Base-by-base conservation (phyloP, 148 eudicot genomes). In the Fagopyrum tataricum region DNA sequence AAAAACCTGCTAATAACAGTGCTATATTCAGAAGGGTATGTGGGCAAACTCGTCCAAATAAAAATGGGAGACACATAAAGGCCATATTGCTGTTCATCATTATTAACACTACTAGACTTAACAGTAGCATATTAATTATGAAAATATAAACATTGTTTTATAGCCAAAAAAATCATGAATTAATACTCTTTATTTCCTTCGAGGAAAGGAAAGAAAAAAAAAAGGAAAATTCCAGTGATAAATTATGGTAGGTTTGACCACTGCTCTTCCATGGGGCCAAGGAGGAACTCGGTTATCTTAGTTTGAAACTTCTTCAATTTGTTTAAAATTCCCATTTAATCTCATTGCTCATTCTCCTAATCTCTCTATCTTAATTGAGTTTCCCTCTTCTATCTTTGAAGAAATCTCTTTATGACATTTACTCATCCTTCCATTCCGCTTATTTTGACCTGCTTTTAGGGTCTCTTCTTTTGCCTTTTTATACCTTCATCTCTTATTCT, bases 231-330 rank as follows among this genome's bases (percentile, higher is more conserved):
- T 31, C 40, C 42, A 26, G n/a, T n/a, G 67, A 64, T 48, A 76
- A 74, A 70, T 75, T 74, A 81, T 77, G 85, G 77, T 82, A 78
- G 85, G 88, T 89, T 89, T 87, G 93, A 89, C 93, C 83, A 82
- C 15, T 73, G 86, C 84, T 78, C 18, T 67, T 73, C 73, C 41
- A 71, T 43, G 80, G 67, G 71, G 68, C 14, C 64, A 44, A 13
- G 7, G 42, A 37, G 7, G 42, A 37, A 13, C n/a, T 37, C 43
- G 68, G 5, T 11, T 56, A 20, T 52, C 7, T 52, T 52, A 23
- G 17, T 61, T 61, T 61, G 23, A 76, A 70, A 71, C 66, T 46
- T 68, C 62, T 76, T 44, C 31, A 37, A 41, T 51, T 67, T 79
- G 13, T 46, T 64, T 64, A 14, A 64, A 23, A 31, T 41, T 46